Evolutionary conservation across 495 filamentous ascomycete genomes (phyloP).

Genomic region (Aspergillus bridgeri): DNA sequence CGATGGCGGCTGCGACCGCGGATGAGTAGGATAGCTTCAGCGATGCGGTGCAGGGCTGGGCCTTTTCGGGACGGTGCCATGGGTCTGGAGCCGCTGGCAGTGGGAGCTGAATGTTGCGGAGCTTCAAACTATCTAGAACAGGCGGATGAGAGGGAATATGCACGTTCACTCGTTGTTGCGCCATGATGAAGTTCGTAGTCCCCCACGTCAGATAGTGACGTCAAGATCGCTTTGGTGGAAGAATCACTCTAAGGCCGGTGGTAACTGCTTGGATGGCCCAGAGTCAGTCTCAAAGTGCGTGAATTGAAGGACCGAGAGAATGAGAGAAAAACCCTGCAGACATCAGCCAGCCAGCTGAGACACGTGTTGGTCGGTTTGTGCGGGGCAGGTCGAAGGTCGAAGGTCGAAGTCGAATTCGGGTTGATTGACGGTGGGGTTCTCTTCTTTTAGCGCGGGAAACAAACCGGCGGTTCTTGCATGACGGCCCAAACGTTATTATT

Average conservation of each 20-base stretch:
- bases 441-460: background rate
- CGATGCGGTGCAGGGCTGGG: conserved; percentile 44
- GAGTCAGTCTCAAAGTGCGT: background rate
- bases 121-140: conserved; percentile 40
- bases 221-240: background rate
- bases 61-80: conserved; percentile 44
- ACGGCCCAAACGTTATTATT: background rate
- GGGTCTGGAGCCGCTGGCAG: conserved; percentile 43
- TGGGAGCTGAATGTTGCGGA: conserved; percentile 42
- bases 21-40: conserved; percentile 45
- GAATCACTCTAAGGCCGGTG: background rate
- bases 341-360: background rate
- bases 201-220: background rate
- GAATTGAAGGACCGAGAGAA: background rate
- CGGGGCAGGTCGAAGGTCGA: background rate
- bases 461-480: background rate
- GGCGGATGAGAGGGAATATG: conserved; percentile 35
- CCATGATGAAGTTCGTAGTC: conserved; percentile 20
- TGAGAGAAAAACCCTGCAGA: background rate
- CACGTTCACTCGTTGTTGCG: conserved; percentile 28
- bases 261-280: background rate
- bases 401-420: no score
- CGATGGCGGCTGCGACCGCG: conserved; percentile 37
- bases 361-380: background rate
- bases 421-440: background rate